Evolutionary conservation across 257 asterid genomes (phyloP).

Genomic region (Apocynum venetum): DNA sequence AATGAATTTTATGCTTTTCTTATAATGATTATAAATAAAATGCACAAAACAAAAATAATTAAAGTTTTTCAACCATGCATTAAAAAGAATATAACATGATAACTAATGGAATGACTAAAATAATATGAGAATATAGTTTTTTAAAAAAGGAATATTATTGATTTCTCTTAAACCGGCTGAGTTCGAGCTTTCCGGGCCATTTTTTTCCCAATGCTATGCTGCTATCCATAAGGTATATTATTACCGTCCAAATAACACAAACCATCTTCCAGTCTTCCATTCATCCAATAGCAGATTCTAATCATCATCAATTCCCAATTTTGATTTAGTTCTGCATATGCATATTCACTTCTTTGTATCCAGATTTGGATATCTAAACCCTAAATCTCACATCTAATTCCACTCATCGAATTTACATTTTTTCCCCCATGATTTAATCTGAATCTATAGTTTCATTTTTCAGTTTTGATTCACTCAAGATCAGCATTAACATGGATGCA

Average conservation of each 20-base stretch:
- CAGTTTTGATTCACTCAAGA: not conserved
- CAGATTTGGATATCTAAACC: not conserved
- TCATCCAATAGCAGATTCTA: not conserved
- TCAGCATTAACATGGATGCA: constrained; percentile 51
- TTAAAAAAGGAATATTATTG: too few species aligned
- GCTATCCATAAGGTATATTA: not conserved
- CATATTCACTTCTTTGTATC: not conserved
- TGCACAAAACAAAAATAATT: not conserved
- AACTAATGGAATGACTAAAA: too few species aligned
- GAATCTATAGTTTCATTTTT: not conserved
- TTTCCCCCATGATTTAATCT: not conserved
- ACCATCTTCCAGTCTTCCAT: not conserved
- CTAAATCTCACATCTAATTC: not conserved
- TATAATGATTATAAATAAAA: too few species aligned
- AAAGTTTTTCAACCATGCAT: too few species aligned
- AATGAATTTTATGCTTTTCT: too few species aligned
- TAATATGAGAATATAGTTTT: too few species aligned
- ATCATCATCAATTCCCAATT: not conserved
- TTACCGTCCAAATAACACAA: not conserved
- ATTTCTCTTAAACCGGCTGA: not conserved
- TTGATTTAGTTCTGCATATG: not conserved
- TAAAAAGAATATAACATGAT: too few species aligned
- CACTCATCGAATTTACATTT: not conserved
- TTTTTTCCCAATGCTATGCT: not conserved
- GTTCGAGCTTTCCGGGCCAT: not conserved